These are phyloP conservation scores for Agrocybe praecox DNA, from an alignment of 768 basidiomycete genomes.

Conservation along the genomic window DNA sequence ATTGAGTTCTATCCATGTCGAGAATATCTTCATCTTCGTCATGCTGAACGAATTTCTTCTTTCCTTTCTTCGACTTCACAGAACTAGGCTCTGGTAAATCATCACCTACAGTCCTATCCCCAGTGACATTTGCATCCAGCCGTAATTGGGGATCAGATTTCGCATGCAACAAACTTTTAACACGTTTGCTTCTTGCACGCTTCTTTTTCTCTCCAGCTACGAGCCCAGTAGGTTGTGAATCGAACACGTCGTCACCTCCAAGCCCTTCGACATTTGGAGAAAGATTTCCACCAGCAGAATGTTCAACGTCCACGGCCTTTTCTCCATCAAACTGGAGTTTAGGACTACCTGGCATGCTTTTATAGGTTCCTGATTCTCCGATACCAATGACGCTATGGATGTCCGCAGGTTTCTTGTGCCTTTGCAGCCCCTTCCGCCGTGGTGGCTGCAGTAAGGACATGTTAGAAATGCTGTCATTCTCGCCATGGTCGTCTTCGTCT, in stretches of 20 bases:
- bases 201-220: constrained; percentile 23
- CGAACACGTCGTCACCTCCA: background rate
- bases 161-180: constrained; percentile 12
- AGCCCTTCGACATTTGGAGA: background rate
- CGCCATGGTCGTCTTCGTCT: constrained; percentile 23
- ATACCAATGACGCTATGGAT: constrained; percentile 16
- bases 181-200: constrained; percentile 15
- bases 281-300: constrained; percentile 2
- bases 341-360: constrained; percentile 22
- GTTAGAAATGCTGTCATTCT: constrained; percentile 26
- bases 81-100: background rate
- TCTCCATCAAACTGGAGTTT: constrained; percentile 1
- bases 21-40: constrained; percentile 11
- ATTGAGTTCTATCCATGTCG: constrained; percentile 14
- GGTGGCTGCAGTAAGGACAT: constrained; percentile 26
- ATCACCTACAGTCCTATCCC: background rate
- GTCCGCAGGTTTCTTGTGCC: constrained; percentile 17
- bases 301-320: constrained; percentile 8
- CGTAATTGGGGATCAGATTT: constrained; percentile 19
- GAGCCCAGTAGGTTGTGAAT: background rate
- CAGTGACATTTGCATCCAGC: constrained; percentile 6
- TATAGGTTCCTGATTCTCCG: constrained; percentile 14
- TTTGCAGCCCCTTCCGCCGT: constrained; percentile 17
- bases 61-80: constrained; percentile 8
- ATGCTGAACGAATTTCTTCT: constrained; percentile 1